These are phyloP conservation scores for Scolecobasidium constrictum DNA, from an alignment of 2,329 filamentous ascomycete species.

Conservation along the genomic window DNA sequence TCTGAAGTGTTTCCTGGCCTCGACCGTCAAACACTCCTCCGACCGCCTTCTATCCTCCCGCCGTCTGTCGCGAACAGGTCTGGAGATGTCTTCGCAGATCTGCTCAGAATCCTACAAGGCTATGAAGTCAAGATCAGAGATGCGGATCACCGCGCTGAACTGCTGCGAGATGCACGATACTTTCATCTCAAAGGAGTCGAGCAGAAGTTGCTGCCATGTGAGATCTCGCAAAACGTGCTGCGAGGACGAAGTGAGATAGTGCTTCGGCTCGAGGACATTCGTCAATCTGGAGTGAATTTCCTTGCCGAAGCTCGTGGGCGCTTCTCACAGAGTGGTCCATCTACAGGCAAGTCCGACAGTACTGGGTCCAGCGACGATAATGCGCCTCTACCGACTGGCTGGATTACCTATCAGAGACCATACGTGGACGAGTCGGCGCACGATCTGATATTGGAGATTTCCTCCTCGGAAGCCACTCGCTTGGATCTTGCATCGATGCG, in stretches of 20 bases:
- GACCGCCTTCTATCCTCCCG: conserved; percentile 76
- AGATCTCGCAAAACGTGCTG: conserved; percentile 63
- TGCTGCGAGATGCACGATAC: conserved; percentile 80
- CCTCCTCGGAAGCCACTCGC: conserved; percentile 29
- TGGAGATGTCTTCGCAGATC: conserved; percentile 72
- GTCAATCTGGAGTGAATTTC: conserved; percentile 72
- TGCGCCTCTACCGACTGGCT: conserved; percentile 27
- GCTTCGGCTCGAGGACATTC: conserved; percentile 73
- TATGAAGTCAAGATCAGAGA: conserved; percentile 70
- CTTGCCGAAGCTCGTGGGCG: no score
- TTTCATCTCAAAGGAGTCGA: conserved; percentile 89
- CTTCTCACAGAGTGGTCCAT: conserved; percentile 5
- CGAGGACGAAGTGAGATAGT: conserved; percentile 63
- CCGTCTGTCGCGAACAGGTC: conserved; percentile 71
- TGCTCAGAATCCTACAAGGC: conserved; percentile 71
- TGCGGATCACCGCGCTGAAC: conserved; percentile 63
- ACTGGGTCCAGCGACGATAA: not conserved
- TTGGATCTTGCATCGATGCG: conserved; percentile 32
- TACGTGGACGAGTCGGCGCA: conserved; percentile 66
- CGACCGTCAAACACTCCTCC: conserved; percentile 64
- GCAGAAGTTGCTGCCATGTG: conserved; percentile 70
- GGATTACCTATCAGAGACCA: conserved; percentile 72
- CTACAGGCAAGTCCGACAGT: conserved; percentile 12
- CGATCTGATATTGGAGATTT: conserved; percentile 71
- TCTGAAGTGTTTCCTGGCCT: conserved; percentile 78